phyloP scores from a whole-genome alignment of 139 green algal genomes.

The Chlorella sp. region DNA sequence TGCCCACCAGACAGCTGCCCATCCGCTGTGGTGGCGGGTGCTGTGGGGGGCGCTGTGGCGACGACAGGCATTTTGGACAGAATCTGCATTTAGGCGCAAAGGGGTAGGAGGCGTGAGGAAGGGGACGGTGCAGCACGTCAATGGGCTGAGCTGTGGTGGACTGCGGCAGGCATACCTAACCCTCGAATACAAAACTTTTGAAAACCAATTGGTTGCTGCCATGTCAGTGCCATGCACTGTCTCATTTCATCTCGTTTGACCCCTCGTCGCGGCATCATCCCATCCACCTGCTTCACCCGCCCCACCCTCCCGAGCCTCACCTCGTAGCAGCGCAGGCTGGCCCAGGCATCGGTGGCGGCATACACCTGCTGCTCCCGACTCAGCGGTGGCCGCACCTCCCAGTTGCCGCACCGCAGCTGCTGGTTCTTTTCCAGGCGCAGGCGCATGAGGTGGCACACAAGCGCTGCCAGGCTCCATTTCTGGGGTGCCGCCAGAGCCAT shows the following conservation, averaged over 20 bases:
- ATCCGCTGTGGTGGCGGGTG: background rate
- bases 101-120: background rate
- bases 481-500: background rate
- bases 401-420: constrained; percentile 55
- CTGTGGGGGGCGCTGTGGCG: background rate
- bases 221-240: background rate
- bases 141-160: background rate
- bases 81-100: background rate
- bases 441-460: constrained; percentile 39
- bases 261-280: background rate
- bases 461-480: constrained; percentile 53
- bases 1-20: background rate
- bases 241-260: background rate
- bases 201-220: too few relatives aligned
- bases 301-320: background rate
- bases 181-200: too few relatives aligned
- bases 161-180: too few relatives aligned
- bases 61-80: constrained; percentile 14
- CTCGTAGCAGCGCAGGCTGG: constrained; percentile 46
- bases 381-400: constrained; percentile 33
- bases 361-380: constrained; percentile 51
- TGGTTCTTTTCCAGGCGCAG: constrained; percentile 44
- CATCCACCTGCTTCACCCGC: background rate
- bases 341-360: constrained; percentile 62
- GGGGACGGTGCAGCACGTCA: background rate